phyloP scores from a whole-genome alignment of 768 basidiomycete species.

The Auricularia sp. region DNA sequence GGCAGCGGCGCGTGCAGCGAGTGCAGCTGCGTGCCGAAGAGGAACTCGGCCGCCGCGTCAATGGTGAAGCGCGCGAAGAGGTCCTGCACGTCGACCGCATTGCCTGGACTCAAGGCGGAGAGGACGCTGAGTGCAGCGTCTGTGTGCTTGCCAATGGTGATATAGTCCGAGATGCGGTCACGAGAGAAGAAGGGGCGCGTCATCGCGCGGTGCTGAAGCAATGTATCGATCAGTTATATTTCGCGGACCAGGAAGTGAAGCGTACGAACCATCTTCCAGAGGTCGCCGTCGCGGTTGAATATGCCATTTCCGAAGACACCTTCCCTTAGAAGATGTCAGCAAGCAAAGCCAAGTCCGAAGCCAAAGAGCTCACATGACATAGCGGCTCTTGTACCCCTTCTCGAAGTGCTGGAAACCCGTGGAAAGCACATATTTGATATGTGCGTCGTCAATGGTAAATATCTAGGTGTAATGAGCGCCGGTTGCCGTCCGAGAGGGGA shows the following conservation, averaged over 20 bases:
- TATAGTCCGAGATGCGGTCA: slow-evolving; percentile 62
- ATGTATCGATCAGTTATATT: slow-evolving; percentile 12
- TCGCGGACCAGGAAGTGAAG: slow-evolving; percentile 4
- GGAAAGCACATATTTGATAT: slow-evolving; percentile 51
- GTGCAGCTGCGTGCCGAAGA: slow-evolving; percentile 56
- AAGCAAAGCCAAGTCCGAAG: neutral
- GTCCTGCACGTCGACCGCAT: slow-evolving; percentile 56
- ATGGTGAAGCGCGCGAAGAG: slow-evolving; percentile 57
- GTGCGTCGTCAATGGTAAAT: slow-evolving; percentile 65
- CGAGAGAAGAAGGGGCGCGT: slow-evolving; percentile 66
- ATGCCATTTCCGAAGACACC: slow-evolving; percentile 37
- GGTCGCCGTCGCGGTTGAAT: slow-evolving; percentile 21
- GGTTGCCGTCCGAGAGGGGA: neutral
- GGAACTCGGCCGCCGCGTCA: slow-evolving; percentile 62
- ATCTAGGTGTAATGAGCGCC: slow-evolving; percentile 30
- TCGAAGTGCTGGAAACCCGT: slow-evolving; percentile 61
- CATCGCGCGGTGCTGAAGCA: slow-evolving; percentile 46
- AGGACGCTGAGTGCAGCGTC: slow-evolving; percentile 30
- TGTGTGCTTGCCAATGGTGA: slow-evolving; percentile 51
- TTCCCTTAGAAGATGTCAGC: slow-evolving; percentile 1
- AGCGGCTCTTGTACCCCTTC: slow-evolving; percentile 53
- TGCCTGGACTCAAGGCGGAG: slow-evolving; percentile 25
- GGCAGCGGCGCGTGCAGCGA: slow-evolving; percentile 49
- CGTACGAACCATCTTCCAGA: slow-evolving; percentile 42
- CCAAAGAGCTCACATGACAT: slow-evolving; percentile 42